Base-by-base conservation (phyloP, 345 rosid genomes). In the Laguncularia racemosa region DNA sequence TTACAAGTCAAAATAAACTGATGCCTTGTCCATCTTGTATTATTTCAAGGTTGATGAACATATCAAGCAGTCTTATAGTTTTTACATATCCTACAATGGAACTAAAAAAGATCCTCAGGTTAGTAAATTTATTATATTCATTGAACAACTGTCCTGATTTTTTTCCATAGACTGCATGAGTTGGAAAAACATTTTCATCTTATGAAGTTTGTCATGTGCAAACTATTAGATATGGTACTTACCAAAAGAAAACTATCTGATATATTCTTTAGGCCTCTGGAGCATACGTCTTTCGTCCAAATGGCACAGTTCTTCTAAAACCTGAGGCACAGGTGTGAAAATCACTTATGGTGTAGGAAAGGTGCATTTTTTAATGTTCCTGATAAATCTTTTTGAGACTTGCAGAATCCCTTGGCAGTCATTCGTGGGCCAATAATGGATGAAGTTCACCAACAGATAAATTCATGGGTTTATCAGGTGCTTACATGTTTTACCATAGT, bases 221-320 rank as follows among this genome's bases (percentile, higher is more conserved):
- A 20, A 53, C 23, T n/a, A n/a, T n/a, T n/a, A n/a, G n/a, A n/a
- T n/a, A n/a, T n/a, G n/a, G n/a, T n/a, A n/a, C n/a, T n/a, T n/a
- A n/a, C n/a, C n/a, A n/a, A n/a, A n/a, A n/a, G n/a, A n/a, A n/a
- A n/a, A n/a, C n/a, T 46, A 21, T 52, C 13, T 64, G 48, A 55
- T 38, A 47, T 15, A 52, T 67, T 68, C 65, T 58, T 64, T 57
- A 92, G 98, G 85, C 82, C 73, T 79, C 79, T 0, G 98, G 98
- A 63, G 98, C 96, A 38, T 92, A 92, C 70, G 67, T 92, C 66
- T 92, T 92, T 74, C 96, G 98, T 53, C 98, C 98, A 57, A 92
- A 89, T 80, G 95, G 85, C 57, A 75, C 91, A 61, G 75, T 63
- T 74, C 69, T 52, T 38, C 58, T 92, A 64, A 70, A 76, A 45